These are phyloP conservation scores for Ustilago xerochloae DNA, from an alignment of 1,284 basidiomycete genomes.

Conservation along the genomic window DNA sequence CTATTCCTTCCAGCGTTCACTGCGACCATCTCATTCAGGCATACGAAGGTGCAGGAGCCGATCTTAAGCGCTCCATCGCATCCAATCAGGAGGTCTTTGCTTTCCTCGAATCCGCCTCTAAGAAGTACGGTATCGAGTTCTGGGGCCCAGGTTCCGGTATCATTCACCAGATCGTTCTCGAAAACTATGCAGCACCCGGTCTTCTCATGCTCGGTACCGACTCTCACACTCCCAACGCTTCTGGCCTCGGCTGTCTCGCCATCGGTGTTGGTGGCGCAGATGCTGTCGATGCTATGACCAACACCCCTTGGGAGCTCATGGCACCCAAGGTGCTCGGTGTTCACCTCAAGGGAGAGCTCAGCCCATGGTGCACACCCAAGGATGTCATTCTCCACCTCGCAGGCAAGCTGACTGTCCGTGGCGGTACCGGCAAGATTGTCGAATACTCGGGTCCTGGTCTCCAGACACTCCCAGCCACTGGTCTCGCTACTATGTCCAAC, in stretches of 20 bases:
- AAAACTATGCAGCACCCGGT: conserved; percentile 86
- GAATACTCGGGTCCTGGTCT: conserved; percentile 99
- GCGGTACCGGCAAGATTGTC: conserved; percentile 93
- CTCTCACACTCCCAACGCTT: conserved; percentile 98
- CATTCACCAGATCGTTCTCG: conserved; percentile 98
- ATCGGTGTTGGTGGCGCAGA: conserved; percentile 99
- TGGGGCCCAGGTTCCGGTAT: conserved; percentile 88
- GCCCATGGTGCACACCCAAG: conserved; percentile 94
- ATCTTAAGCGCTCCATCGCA: conserved; percentile 84
- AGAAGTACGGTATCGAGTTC: conserved; percentile 87
- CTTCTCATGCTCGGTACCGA: conserved; percentile 77
- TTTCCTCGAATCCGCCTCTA: conserved; percentile 92
- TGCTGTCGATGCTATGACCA: conserved; percentile 97
- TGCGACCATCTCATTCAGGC: conserved; percentile 82
- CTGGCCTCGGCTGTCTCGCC: conserved; percentile 95
- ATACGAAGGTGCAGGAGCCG: conserved; percentile 80
- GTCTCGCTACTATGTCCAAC: conserved; percentile 92
- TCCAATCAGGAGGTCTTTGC: conserved; percentile 97
- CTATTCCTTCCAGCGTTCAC: conserved; percentile 90
- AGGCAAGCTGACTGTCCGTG: conserved; percentile 93
- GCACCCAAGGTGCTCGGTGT: conserved; percentile 85
- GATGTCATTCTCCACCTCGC: conserved; percentile 95
- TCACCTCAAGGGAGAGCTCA: conserved; percentile 86
- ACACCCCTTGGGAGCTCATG: conserved; percentile 97
- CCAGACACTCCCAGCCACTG: conserved; percentile 89